Evolutionary conservation across 768 basidiomycete genomes (phyloP).

Genomic region (Pleurotus citrinopileatus): DNA sequence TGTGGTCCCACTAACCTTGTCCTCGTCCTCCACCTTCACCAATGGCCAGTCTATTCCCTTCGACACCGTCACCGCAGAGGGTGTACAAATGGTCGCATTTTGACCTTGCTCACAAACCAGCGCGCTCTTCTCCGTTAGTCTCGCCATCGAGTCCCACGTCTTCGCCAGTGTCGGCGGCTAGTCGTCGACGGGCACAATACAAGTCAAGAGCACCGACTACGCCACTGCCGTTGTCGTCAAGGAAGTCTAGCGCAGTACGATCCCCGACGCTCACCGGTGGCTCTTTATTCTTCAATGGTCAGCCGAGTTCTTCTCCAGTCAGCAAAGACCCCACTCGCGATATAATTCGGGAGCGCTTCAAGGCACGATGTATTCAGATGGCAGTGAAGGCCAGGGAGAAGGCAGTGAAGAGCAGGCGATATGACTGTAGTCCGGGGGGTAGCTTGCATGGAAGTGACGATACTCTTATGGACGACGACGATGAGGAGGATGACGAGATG

Average conservation of each 20-base stretch:
- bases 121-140: conserved; percentile 48
- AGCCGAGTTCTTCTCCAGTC: conserved; percentile 5
- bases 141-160: conserved; percentile 35
- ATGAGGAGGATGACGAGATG: conserved; percentile 55
- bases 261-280: conserved; percentile 18
- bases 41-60: conserved; percentile 7
- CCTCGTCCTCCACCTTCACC: too few relatives aligned
- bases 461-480: conserved; percentile 37
- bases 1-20: too few relatives aligned
- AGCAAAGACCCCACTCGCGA: conserved; percentile 47
- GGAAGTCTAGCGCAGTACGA: conserved; percentile 4
- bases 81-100: conserved; percentile 1
- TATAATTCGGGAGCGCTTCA: conserved; percentile 59
- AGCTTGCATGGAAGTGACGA: conserved; percentile 51
- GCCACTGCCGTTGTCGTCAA: conserved; percentile 23
- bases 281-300: conserved; percentile 16
- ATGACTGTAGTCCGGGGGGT: conserved; percentile 26
- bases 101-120: background rate
- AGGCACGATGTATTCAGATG: conserved; percentile 59
- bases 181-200: conserved; percentile 56
- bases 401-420: conserved; percentile 38
- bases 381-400: conserved; percentile 53
- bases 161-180: conserved; percentile 43
- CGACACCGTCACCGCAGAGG: conserved; percentile 2
- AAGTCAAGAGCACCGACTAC: conserved; percentile 36